Conservation (phyloP, 2,329 filamentous ascomycete genomes). For the Aureobasidium melanogenum region DNA sequence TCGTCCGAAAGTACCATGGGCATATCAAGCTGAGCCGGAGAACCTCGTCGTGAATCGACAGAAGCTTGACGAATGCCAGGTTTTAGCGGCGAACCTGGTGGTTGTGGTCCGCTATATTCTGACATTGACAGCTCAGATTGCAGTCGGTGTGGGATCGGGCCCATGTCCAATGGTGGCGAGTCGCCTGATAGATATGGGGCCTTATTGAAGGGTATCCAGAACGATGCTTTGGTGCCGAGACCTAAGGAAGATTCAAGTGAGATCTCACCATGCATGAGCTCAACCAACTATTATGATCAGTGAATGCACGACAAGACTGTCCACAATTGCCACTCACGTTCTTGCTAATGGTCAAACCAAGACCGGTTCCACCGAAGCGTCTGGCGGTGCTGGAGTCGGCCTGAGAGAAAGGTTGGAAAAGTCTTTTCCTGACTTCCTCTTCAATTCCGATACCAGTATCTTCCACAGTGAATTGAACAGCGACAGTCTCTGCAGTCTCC, state of each 20-base stretch:
- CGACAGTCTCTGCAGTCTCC: conserved; percentile 56
- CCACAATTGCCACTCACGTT: conserved; percentile 36
- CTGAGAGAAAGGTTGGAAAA: conserved; percentile 77
- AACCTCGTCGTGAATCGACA: conserved; percentile 14
- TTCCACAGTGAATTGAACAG: conserved; percentile 62
- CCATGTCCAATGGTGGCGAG: conserved; percentile 51
- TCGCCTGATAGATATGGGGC: conserved; percentile 45
- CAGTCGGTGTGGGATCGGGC: conserved; percentile 57
- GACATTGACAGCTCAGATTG: conserved; percentile 51
- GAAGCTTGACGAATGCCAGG: conserved; percentile 15
- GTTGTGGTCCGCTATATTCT: conserved; percentile 43
- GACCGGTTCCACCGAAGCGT: conserved; percentile 68
- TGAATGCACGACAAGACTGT: neutral
- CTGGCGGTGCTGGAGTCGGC: conserved; percentile 72
- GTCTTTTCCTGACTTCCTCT: conserved; percentile 60
- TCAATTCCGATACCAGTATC: conserved; percentile 78
- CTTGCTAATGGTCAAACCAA: conserved; percentile 73
- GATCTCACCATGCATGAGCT: conserved; percentile 72
- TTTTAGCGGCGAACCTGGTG: conserved; percentile 19
- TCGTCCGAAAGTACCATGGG: conserved; percentile 39
- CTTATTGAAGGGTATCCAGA: conserved; percentile 70
- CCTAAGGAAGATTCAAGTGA: conserved; percentile 58
- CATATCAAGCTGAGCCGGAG: conserved; percentile 26
- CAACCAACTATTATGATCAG: conserved; percentile 43
- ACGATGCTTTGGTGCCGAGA: conserved; percentile 62